Percentiles rank a stretch among this genome's conserved stretches.
These are phyloP conservation scores for Lepidium sativum DNA, from an alignment of 345 rosid genomes.

Conservation along the genomic window DNA sequence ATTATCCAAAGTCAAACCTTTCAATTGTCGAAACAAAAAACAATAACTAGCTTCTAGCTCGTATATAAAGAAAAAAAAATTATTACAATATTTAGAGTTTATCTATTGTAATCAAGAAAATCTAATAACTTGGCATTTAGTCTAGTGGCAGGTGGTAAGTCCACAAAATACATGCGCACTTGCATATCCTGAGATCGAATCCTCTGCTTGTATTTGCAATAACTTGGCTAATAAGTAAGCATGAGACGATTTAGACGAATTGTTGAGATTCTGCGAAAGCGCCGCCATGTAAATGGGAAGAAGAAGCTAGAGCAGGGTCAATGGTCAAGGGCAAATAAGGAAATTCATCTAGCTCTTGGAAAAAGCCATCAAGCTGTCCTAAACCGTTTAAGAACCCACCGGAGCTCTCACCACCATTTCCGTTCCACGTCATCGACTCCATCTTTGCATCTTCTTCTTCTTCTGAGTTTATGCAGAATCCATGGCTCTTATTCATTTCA, in stretches of 20 bases:
- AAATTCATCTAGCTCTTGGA: conserved; percentile 50
- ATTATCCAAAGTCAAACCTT: conserved; percentile 11
- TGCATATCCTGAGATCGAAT: no score
- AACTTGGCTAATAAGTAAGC: no score
- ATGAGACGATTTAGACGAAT: not conserved
- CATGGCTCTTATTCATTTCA: conserved; percentile 2
- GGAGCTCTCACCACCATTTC: conserved; percentile 22
- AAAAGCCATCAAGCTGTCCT: conserved; percentile 51
- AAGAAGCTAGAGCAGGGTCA: conserved; percentile 1
- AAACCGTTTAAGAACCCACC: conserved; percentile 50
- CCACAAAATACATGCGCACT: no score
- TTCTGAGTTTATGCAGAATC: not conserved
- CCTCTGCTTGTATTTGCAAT: no score
- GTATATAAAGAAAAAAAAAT: not conserved
- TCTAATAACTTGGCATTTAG: no score
- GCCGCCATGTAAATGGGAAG: conserved; percentile 12
- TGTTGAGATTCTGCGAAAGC: conserved; percentile 10
- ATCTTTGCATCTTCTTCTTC: conserved; percentile 2
- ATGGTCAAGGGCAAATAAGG: conserved; percentile 39
- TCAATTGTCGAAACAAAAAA: not conserved
- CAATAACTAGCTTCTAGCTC: not conserved
- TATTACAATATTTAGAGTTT: not conserved
- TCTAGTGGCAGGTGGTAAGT: no score
- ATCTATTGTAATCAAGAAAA: not conserved
- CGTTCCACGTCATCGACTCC: conserved; percentile 8